These are phyloP conservation scores for Plasmodium coatneyi DNA, from an alignment of 169 alveolate genomes.

Conservation along the genomic window DNA sequence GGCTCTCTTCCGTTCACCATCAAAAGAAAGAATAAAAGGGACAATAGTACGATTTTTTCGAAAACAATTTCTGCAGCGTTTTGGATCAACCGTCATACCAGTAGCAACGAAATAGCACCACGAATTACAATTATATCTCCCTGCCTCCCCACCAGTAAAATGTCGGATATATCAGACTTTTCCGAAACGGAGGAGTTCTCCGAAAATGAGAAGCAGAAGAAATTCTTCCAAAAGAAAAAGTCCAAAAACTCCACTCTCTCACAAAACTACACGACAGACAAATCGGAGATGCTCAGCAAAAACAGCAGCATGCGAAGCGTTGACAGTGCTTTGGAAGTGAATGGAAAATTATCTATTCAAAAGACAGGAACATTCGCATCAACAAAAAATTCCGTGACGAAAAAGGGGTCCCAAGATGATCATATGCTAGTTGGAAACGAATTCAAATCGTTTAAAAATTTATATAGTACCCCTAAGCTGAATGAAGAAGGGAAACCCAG, in stretches of 20 bases:
- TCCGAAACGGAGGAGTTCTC: slow-evolving; percentile 31
- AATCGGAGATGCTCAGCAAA: slow-evolving; percentile 5
- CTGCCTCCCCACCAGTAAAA: neutral
- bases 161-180: slow-evolving; percentile 67
- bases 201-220: slow-evolving; percentile 19
- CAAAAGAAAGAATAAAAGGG: neutral
- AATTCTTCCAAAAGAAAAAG: neutral
- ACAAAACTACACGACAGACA: slow-evolving; percentile 6
- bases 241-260: slow-evolving; percentile 24
- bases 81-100: neutral
- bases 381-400: neutral
- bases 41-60: neutral
- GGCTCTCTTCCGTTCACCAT: neutral
- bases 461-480: slow-evolving; percentile 17
- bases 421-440: slow-evolving; percentile 10
- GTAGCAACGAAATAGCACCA: neutral
- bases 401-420: slow-evolving; percentile 38
- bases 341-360: slow-evolving; percentile 25
- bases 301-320: slow-evolving; percentile 11
- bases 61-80: neutral
- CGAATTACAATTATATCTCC: neutral
- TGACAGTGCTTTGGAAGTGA: neutral
- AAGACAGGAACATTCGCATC: slow-evolving; percentile 30
- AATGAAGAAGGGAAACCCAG: slow-evolving; percentile 29
- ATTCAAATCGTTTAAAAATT: slow-evolving; percentile 22